Evolutionary conservation across 345 rosid genomes (phyloP), one percentile per base, ranked within the genome.

Genomic region (Citrus maxima): DNA sequence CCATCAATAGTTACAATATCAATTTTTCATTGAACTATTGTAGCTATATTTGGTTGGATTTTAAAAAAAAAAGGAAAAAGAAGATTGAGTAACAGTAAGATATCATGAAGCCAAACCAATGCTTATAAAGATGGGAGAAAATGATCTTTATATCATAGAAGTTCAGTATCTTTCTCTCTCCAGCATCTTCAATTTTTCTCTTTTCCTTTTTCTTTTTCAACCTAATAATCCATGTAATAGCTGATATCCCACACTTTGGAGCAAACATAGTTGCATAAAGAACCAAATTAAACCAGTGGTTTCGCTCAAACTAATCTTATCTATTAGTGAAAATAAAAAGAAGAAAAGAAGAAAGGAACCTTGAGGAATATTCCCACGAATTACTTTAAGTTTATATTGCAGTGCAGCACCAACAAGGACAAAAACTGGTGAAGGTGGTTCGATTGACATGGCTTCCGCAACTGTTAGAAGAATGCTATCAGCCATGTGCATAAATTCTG

Each of bases 381-480:
- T 83, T 84, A 91, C 91, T 87, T 95, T 92, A 70, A 93, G 91
- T 64, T 77, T 86, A 79, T 92, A 95, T 18, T 75, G 85, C 77
- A 95, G 78, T 77, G 84, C 86, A 81, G 99, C 97, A 78, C 97
- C 98, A 86, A 91, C 83, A 51, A 95, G 91, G 77, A 93, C 89
- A 79, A 86, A 90, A 69, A 92, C 92, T 71, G 99, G 99, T 38
- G 99, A 95, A 18, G 93, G 93, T 77, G 98, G 98, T 75, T 89
- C 93, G 25, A 92, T 85, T 76, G 97, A 93, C 92, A 95, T 92
- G 82, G 99, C 99, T 86, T 95, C 98, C n/a, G 95, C 99, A 37
- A 95, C 99, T 35, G 98, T 93, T 54, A 93, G 84, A 80, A 88
- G 89, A 85, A 95, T 88, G 81, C 85, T 87, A 78, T 93, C 99